Percentiles rank a stretch among this genome's conserved stretches.
These are phyloP conservation scores for Hypoxylon fragiforme DNA, from an alignment of 495 filamentous ascomycete genomes.

Conservation along the genomic window DNA sequence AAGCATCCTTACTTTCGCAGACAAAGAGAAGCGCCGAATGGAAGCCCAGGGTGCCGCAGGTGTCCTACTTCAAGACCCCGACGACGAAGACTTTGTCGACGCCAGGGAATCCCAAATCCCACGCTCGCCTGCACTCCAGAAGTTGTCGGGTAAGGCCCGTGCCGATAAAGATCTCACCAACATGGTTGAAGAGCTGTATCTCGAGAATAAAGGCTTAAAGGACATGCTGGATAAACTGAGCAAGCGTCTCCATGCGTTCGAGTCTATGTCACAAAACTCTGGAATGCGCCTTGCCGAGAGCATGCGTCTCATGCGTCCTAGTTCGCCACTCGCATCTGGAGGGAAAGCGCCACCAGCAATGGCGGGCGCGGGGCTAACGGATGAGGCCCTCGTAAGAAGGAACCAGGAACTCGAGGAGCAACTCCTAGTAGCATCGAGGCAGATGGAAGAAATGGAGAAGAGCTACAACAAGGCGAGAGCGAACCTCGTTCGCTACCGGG, in stretches of 20 bases:
- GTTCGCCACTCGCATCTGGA: slow-evolving; percentile 41
- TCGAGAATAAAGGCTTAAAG: slow-evolving; percentile 78
- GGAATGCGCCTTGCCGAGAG: slow-evolving; percentile 80
- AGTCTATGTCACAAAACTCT: slow-evolving; percentile 79
- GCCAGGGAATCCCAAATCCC: slow-evolving; percentile 68
- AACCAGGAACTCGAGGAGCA: slow-evolving; percentile 65
- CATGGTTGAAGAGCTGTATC: slow-evolving; percentile 77
- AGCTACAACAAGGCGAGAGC: slow-evolving; percentile 71
- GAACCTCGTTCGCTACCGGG: slow-evolving; percentile 69
- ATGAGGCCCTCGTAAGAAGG: slow-evolving; percentile 42
- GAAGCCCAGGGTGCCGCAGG: slow-evolving; percentile 41
- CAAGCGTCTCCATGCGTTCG: slow-evolving; percentile 79
- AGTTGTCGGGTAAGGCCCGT: slow-evolving; percentile 33
- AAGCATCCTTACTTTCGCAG: slow-evolving; percentile 73
- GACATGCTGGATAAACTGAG: slow-evolving; percentile 76
- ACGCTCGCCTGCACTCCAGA: slow-evolving; percentile 39
- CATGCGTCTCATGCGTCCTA: slow-evolving; percentile 65
- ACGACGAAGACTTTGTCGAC: slow-evolving; percentile 85
- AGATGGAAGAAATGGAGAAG: slow-evolving; percentile 60
- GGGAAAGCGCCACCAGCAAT: slow-evolving; percentile 13
- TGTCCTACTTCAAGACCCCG: slow-evolving; percentile 52
- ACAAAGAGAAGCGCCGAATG: slow-evolving; percentile 62
- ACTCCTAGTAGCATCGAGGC: slow-evolving; percentile 50
- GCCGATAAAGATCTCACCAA: slow-evolving; percentile 50
- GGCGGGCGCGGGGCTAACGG: slow-evolving; percentile 7